Conservation (phyloP, 257 asterid genomes). For the Thymus mandschuricus region DNA sequence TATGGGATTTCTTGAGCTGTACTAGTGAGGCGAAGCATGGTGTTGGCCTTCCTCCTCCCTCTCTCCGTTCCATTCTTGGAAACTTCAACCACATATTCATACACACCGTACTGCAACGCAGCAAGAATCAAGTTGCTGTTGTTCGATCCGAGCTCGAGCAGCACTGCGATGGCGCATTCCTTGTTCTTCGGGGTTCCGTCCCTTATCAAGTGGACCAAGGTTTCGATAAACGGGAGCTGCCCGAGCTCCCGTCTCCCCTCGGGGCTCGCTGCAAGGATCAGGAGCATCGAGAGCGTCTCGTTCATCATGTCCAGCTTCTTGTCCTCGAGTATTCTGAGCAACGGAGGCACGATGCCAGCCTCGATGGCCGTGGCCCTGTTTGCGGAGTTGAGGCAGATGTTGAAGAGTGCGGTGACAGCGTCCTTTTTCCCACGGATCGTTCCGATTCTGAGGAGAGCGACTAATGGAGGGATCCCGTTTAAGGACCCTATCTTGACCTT, state of each 20-base stretch:
- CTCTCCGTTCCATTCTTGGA: slow-evolving; percentile 73
- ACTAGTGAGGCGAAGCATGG: slow-evolving; percentile 58
- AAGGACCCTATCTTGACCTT: slow-evolving; percentile 63
- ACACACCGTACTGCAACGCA: slow-evolving; percentile 80
- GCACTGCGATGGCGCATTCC: slow-evolving; percentile 88
- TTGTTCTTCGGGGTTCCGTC: slow-evolving; percentile 74
- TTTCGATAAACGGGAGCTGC: slow-evolving; percentile 60
- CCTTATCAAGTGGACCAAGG: slow-evolving; percentile 51
- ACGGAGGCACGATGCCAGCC: slow-evolving; percentile 62
- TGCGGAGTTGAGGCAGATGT: slow-evolving; percentile 58
- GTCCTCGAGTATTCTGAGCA: slow-evolving; percentile 52
- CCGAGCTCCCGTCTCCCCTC: slow-evolving; percentile 77
- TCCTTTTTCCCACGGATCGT: slow-evolving; percentile 86
- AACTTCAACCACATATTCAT: slow-evolving; percentile 63
- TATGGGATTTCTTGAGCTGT: slow-evolving; percentile 60
- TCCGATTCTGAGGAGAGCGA: slow-evolving; percentile 53
- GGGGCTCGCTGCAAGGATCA: slow-evolving; percentile 53
- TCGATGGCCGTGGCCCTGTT: slow-evolving; percentile 66
- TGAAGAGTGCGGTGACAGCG: slow-evolving; percentile 79
- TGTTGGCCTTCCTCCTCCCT: slow-evolving; percentile 73
- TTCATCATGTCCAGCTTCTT: slow-evolving; percentile 66
- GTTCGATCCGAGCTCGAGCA: slow-evolving; percentile 62
- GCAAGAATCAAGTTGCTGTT: slow-evolving; percentile 69
- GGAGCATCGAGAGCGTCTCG: slow-evolving; percentile 63
- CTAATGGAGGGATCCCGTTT: slow-evolving; percentile 76